Percentiles rank a stretch among this genome's conserved stretches.
These are phyloP conservation scores for Acanthamoeba castellanii DNA, from an alignment of 208 protist species.

Conservation along the genomic window DNA sequence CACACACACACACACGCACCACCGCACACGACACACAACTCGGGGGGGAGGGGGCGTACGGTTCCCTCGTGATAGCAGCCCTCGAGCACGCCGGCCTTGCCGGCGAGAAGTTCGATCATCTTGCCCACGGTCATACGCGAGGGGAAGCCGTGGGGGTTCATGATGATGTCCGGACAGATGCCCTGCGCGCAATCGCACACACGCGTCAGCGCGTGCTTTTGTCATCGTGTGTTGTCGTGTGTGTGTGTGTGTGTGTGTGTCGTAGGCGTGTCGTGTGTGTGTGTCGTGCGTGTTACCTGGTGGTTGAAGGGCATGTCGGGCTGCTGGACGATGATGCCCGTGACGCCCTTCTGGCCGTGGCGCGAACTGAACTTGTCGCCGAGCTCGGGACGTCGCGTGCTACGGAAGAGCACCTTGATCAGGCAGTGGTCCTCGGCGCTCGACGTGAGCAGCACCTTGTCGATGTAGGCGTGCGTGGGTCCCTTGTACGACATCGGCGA, in stretches of 20 bases:
- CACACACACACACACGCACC: neutral
- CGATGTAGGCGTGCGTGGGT: slow-evolving; percentile 93
- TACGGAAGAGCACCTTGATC: slow-evolving; percentile 96
- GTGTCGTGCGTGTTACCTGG: neutral
- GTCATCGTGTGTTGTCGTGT: too few species aligned
- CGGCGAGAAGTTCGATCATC: slow-evolving; percentile 98
- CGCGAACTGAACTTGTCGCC: slow-evolving; percentile 99
- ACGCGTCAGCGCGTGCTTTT: neutral
- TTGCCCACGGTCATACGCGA: slow-evolving; percentile 99
- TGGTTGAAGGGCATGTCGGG: slow-evolving; percentile 99
- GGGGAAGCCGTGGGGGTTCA: slow-evolving; percentile 99
- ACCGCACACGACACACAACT: too few species aligned
- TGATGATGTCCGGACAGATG: slow-evolving; percentile 99
- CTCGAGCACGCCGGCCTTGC: slow-evolving; percentile 96
- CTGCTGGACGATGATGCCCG: slow-evolving; percentile 98
- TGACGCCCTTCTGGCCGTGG: slow-evolving; percentile 99
- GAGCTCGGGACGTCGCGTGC: slow-evolving; percentile 95
- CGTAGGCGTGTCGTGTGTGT: too few species aligned
- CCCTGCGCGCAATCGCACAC: slow-evolving; percentile 57
- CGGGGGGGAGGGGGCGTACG: slow-evolving; percentile 4
- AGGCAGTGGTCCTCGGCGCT: slow-evolving; percentile 93
- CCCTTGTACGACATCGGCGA: slow-evolving; percentile 95
- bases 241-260: neutral
- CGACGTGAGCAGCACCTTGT: slow-evolving; percentile 94
- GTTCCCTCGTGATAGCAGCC: slow-evolving; percentile 96